Evolutionary conservation across 768 basidiomycete genomes (phyloP), one percentile per base, ranked within the genome.

Genomic region (Boletales sp.): DNA sequence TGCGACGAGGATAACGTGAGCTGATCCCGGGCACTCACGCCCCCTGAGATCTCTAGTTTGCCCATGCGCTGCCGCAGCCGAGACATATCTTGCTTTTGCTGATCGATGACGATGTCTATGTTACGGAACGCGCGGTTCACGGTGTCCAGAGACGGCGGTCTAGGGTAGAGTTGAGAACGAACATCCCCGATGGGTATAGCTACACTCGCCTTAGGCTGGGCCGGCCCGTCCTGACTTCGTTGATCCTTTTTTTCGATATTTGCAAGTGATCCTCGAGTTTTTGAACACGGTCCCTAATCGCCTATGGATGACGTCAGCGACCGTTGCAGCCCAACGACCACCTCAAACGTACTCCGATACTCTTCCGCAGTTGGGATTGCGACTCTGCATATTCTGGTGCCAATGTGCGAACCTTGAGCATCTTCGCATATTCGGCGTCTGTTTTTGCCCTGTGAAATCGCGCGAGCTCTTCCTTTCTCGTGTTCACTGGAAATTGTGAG

Each of bases 311-410:
- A 15, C 9, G 36, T 57, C 37, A 62, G 51, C 45, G 9, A 9
- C 27, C 53, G 34, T 21, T 21, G n/a, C 14, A 44, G 35, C 45
- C 36, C 13, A 44, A 40, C 30, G 15, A 4, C 21, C 21, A 14
- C 46, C 13, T 27, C 17, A 4, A 36, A 69, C 81, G 38, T 56
- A 91, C 93, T 63, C 86, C 73, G 34, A 90, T 82, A 53, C 77
- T 74, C 56, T 84, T 80, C 30, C 92, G 77, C 24, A 97, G 70
- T 47, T 84, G 82, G 2, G 75, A 80, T 63, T 94, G 94, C 1
- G 82, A 86, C 62, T 94, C 92, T 13, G 84, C 74, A 61, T 93
- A 86, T 60, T 97, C 92, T 0, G 95, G 92, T 12, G 87, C 87
- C n/a, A 94, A 69, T n/a, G 86, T 83, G 41, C 87, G 77, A 3